phyloP scores from a whole-genome alignment of 164 flowering plant genomes.

The Brasenia schreberi region DNA sequence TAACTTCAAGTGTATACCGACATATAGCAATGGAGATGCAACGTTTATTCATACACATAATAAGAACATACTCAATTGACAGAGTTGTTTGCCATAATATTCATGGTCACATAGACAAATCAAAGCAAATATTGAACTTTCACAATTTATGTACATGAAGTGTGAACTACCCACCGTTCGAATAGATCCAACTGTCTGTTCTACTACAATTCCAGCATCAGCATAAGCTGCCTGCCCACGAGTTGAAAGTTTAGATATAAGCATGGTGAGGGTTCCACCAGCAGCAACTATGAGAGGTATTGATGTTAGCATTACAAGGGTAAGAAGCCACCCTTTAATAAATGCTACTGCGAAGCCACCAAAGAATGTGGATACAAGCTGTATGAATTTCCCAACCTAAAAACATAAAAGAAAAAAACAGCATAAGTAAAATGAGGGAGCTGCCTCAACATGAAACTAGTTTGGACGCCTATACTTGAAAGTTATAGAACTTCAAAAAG shows the following conservation, averaged over 20 bases:
- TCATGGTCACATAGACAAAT: no score
- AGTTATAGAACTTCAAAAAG: no score
- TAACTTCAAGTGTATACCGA: no score
- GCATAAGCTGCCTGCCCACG: constrained; percentile 25
- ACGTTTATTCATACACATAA: no score
- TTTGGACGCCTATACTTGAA: no score
- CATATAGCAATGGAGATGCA: no score
- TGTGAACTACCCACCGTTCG: constrained; percentile 16
- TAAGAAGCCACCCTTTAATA: constrained; percentile 13
- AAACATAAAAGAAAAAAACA: not conserved
- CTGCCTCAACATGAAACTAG: no score
- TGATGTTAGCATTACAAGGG: constrained; percentile 12
- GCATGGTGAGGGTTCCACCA: constrained; percentile 12
- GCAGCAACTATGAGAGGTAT: constrained; percentile 12
- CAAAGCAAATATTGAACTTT: not conserved
- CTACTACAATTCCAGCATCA: constrained; percentile 22
- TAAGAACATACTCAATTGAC: not conserved
- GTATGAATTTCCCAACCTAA: constrained; percentile 17
- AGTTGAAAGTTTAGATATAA: constrained; percentile 16
- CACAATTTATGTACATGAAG: not conserved
- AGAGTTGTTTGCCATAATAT: no score
- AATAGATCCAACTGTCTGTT: constrained; percentile 23
- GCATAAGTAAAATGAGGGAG: no score
- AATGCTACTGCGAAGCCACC: constrained; percentile 15
- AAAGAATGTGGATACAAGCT: constrained; percentile 10